Evolutionary conservation across 306 rosid genomes (phyloP).

Genomic region (Vigna radiata): DNA sequence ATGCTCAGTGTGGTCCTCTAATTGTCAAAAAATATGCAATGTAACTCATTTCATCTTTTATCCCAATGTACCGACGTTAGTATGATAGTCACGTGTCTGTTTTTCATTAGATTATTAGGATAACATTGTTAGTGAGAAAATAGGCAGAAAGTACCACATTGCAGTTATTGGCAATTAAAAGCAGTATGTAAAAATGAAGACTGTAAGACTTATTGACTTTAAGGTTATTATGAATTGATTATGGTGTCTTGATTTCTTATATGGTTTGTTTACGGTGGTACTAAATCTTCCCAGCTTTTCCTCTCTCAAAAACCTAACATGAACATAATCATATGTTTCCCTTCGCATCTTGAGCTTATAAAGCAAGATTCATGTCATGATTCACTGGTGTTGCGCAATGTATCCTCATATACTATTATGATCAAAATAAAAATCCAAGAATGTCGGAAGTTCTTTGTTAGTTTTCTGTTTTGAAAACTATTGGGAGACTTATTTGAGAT

Average conservation of each 20-base stretch:
- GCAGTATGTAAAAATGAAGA: too few species aligned
- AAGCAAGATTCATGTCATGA: neutral
- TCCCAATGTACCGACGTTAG: neutral
- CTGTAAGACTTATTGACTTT: too few species aligned
- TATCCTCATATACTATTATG: neutral
- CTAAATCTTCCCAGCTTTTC: too few species aligned
- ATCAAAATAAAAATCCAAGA: neutral
- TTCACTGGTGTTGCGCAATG: neutral
- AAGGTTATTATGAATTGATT: too few species aligned
- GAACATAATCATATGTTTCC: too few species aligned
- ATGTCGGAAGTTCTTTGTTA: neutral
- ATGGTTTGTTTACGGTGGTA: too few species aligned
- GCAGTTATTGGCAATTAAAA: neutral
- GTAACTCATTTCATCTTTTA: neutral
- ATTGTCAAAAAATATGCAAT: neutral
- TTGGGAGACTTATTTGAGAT: neutral
- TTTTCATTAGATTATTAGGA: neutral
- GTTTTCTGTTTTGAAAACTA: neutral
- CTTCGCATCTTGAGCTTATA: neutral
- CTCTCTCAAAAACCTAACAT: too few species aligned
- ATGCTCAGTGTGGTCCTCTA: neutral
- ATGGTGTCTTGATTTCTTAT: too few species aligned
- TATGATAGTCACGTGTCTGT: neutral
- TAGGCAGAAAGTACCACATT: neutral
- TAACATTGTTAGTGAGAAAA: neutral